Base-by-base conservation (phyloP, 2,329 filamentous ascomycete genomes). In the Microdochium bolleyi region DNA sequence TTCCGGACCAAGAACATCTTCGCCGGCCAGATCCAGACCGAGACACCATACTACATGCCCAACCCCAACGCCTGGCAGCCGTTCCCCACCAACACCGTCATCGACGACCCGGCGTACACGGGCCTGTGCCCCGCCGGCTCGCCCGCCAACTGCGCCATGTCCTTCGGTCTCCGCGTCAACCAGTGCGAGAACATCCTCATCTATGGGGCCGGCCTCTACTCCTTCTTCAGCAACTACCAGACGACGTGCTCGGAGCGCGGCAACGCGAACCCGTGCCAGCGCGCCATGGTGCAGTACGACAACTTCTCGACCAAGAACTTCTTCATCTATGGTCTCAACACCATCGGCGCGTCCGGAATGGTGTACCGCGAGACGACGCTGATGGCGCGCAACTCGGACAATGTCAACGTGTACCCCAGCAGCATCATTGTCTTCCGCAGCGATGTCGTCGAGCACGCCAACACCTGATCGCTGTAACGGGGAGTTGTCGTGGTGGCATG, bases 1-100 rank as follows among this genome's bases (percentile, higher is more conserved):
- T 69, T 73, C 58, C 72, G 75, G 50, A 83, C 85, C 3, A 72
- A 74, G 48, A 77, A 88, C 60, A 68, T 87, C 52, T 84, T 79
- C 64, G 78, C 83, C 61, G 83, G 82, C 19, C 76, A 83, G 59
- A 78, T 84, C 49, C 85, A 89, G 63, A 84, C 84, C 50, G 85
- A 89, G 66, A 84, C 85, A 3, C 80, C 85, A 1, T 89, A 89
- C 68, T 88, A 80, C 67, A 85, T 89, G 65, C 81, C 84, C 24
- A 81, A 78, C 61, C 85, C 85, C 0, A 70, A 69, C 48, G 80
- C 84, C 0, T 73, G 76, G 0, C 69, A 70, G 8, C 85, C 83
- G 1, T 88, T 87, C 67, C 62, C 72, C 0, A 60, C 69, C 0
- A 68, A 72, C 21, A 46, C 65, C 1, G 61, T 69, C 13, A 66